Conservation (phyloP, 768 basidiomycete genomes). For the Leucocoprinus leucothites region DNA sequence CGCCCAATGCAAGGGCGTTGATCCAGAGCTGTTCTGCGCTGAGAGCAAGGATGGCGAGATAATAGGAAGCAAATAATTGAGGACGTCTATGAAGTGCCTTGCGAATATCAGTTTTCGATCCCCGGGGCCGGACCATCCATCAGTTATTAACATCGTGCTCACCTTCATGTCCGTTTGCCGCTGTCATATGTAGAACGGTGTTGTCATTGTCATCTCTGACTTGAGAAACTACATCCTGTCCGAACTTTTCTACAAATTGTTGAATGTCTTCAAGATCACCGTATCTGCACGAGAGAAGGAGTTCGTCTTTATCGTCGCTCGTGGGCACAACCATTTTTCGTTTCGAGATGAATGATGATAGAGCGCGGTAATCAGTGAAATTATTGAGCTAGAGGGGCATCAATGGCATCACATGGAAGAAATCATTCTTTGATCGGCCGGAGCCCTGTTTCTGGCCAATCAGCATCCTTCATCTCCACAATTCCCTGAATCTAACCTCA, state of each 20-base stretch:
- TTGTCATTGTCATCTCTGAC: constrained; percentile 77
- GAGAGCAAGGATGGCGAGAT: constrained; percentile 52
- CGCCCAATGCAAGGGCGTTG: constrained; percentile 92
- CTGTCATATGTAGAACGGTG: constrained; percentile 80
- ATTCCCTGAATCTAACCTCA: background rate
- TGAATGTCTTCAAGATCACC: constrained; percentile 82
- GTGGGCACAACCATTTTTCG: constrained; percentile 25
- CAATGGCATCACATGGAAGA: background rate
- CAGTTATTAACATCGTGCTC: constrained; percentile 18
- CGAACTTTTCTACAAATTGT: constrained; percentile 59
- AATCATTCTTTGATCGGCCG: too few species aligned
- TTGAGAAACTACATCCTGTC: constrained; percentile 40
- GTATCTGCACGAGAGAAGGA: constrained; percentile 83
- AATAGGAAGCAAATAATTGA: constrained; percentile 70
- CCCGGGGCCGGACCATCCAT: constrained; percentile 8
- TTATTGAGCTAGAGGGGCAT: background rate
- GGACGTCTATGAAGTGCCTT: constrained; percentile 61
- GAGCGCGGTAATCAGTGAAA: background rate
- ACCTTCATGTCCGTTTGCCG: constrained; percentile 90
- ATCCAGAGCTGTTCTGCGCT: constrained; percentile 64
- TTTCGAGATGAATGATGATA: constrained; percentile 6
- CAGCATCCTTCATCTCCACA: background rate
- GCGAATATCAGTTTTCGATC: constrained; percentile 34
- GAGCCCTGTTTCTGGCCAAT: background rate
- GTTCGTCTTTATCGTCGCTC: constrained; percentile 61